Evolutionary conservation across 352 stramenopile genomes (phyloP).

Genomic region (Thraustotheca clavata): DNA sequence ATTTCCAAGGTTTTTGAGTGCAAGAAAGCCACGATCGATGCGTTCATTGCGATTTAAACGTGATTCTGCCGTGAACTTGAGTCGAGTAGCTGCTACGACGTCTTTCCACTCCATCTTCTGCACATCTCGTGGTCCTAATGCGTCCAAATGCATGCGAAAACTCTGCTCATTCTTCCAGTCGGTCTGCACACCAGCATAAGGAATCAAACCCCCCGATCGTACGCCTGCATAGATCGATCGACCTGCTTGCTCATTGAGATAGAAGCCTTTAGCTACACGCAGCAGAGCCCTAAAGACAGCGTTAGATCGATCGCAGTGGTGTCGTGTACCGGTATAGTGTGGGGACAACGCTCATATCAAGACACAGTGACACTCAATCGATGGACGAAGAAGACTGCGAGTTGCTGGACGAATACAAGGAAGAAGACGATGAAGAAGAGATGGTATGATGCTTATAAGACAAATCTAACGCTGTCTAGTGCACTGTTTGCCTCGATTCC

Average conservation of each 20-base stretch:
- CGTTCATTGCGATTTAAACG: conserved; percentile 29
- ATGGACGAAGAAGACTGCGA: background rate
- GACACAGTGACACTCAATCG: no score
- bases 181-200: conserved; percentile 51
- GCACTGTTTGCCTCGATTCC: conserved; percentile 73
- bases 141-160: conserved; percentile 44
- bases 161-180: conserved; percentile 68
- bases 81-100: conserved; percentile 35
- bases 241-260: background rate
- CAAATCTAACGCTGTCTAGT: conserved; percentile 27
- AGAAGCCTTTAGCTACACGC: conserved; percentile 11
- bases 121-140: conserved; percentile 31
- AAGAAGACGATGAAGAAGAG: conserved; percentile 13
- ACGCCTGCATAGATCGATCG: conserved; percentile 24
- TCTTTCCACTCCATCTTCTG: conserved; percentile 24
- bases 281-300: conserved; percentile 1
- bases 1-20: conserved; percentile 48
- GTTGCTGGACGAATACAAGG: conserved; percentile 2
- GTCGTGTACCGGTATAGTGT: conserved; percentile 6
- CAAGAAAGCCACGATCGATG: conserved; percentile 51
- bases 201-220: conserved; percentile 49
- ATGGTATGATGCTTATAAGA: background rate
- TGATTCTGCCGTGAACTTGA: conserved; percentile 28
- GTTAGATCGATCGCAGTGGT: background rate
- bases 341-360: background rate